Percentiles rank a stretch among this genome's conserved stretches.
phyloP scores from a whole-genome alignment of 352 stramenopile genomes.

The Pythium aquatile region DNA sequence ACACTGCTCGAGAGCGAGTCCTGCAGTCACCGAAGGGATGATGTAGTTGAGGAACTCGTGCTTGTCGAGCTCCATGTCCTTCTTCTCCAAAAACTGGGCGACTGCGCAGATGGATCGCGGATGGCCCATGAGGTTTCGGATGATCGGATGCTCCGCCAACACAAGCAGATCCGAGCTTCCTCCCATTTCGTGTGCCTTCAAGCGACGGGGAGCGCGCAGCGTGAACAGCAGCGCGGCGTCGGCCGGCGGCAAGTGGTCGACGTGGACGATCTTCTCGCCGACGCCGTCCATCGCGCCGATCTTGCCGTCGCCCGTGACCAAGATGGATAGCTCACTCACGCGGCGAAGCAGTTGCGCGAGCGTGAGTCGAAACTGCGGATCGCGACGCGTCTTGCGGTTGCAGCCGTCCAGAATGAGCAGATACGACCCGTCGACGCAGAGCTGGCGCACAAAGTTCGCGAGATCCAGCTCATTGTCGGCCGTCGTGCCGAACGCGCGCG shows the following conservation, averaged over 20 bases:
- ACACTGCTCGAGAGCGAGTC: constrained; percentile 46
- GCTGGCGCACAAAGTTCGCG: constrained; percentile 50
- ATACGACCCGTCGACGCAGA: constrained; percentile 46
- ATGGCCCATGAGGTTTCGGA: constrained; percentile 59
- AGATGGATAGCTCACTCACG: constrained; percentile 56
- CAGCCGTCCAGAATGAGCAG: constrained; percentile 80
- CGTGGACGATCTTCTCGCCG: constrained; percentile 70
- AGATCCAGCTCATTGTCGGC: constrained; percentile 34
- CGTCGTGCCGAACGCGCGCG: constrained; percentile 16
- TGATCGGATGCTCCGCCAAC: constrained; percentile 65
- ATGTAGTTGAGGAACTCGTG: constrained; percentile 81
- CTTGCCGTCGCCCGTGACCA: constrained; percentile 71
- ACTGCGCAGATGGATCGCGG: constrained; percentile 75
- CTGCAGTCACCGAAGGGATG: constrained; percentile 74
- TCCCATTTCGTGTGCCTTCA: constrained; percentile 80
- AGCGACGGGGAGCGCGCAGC: constrained; percentile 65
- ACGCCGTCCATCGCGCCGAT: constrained; percentile 79
- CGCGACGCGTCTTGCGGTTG: constrained; percentile 47
- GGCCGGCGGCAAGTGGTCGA: constrained; percentile 59
- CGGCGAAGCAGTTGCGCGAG: constrained; percentile 57
- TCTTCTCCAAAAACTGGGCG: constrained; percentile 77
- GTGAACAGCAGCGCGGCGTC: constrained; percentile 78
- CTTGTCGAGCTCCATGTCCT: constrained; percentile 83
- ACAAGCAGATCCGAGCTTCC: constrained; percentile 53
- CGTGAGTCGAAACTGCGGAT: constrained; percentile 42